Evolutionary conservation across 768 basidiomycete genomes (phyloP).

Genomic region (Pleurotus giganteus): DNA sequence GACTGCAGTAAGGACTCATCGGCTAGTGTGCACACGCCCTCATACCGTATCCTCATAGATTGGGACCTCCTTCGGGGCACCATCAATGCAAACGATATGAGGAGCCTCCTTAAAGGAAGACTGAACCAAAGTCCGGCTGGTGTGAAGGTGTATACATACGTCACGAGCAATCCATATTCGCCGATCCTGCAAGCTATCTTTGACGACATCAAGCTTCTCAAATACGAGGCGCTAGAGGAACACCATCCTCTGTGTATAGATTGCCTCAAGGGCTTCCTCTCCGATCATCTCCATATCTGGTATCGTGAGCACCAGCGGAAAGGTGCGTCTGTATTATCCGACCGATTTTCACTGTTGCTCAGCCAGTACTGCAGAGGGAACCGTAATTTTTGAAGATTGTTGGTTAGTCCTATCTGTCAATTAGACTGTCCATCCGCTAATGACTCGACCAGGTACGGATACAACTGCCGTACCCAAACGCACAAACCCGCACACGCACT

Average conservation of each 20-base stretch:
- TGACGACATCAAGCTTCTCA: constrained; percentile 7
- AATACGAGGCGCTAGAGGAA: constrained; percentile 9
- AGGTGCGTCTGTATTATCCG: constrained; percentile 6
- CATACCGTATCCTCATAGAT: background rate
- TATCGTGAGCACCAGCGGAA: constrained; percentile 8
- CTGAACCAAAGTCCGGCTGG: background rate
- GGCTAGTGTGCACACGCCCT: background rate
- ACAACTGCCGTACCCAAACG: constrained; percentile 30
- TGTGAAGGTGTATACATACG: background rate
- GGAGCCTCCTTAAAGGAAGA: constrained; percentile 4
- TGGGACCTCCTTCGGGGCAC: constrained; percentile 9
- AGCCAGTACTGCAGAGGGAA: constrained; percentile 13
- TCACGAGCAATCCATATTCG: background rate
- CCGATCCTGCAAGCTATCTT: constrained; percentile 9
- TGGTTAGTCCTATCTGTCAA: constrained; percentile 22
- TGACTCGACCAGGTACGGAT: constrained; percentile 27
- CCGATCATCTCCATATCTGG: constrained; percentile 16
- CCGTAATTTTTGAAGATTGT: constrained; percentile 23
- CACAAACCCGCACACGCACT: constrained; percentile 23
- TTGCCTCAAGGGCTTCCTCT: constrained; percentile 11
- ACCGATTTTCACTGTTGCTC: background rate
- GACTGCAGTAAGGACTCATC: constrained; percentile 8
- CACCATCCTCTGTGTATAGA: constrained; percentile 12
- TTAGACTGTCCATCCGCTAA: background rate
- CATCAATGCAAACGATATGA: background rate